These are phyloP conservation scores for Sporothrix variecibatus DNA, from an alignment of 2,329 filamentous ascomycete species.

Conservation along the genomic window DNA sequence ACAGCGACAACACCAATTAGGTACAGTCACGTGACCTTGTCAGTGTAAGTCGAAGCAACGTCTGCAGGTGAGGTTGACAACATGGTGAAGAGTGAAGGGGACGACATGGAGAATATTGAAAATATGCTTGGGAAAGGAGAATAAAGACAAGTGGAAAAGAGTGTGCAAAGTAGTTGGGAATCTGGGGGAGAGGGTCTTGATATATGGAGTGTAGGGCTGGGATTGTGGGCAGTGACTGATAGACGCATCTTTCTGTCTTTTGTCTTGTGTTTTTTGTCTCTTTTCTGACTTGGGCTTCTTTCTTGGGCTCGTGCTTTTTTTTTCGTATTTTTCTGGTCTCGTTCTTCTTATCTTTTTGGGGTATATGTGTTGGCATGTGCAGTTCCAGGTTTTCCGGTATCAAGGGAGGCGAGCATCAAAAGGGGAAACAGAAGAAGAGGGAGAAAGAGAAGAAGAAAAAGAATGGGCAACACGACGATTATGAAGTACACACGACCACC, in stretches of 20 bases:
- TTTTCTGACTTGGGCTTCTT: neutral
- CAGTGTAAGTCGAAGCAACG: neutral
- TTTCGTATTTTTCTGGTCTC: neutral
- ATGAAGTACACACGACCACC: neutral
- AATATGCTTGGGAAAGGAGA: neutral
- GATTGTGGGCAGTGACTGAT: constrained; percentile 1
- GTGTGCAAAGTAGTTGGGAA: neutral
- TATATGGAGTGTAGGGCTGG: constrained; percentile 16
- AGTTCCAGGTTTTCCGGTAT: constrained; percentile 10
- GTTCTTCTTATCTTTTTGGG: constrained; percentile 10
- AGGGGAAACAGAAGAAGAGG: neutral
- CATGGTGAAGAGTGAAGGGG: neutral
- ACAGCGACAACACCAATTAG: neutral
- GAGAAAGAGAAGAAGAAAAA: neutral
- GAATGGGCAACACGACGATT: neutral
- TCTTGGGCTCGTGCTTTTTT: neutral
- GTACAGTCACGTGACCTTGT: neutral
- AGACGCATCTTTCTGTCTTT: neutral
- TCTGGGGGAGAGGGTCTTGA: constrained; percentile 14
- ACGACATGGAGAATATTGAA: neutral
- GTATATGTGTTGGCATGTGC: constrained; percentile 1
- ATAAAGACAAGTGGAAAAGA: neutral
- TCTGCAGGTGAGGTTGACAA: neutral
- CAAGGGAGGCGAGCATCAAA: neutral
- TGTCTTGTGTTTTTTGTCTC: neutral